Conservation (phyloP, 129 eudicot species). For the Flaveria robusta region DNA sequence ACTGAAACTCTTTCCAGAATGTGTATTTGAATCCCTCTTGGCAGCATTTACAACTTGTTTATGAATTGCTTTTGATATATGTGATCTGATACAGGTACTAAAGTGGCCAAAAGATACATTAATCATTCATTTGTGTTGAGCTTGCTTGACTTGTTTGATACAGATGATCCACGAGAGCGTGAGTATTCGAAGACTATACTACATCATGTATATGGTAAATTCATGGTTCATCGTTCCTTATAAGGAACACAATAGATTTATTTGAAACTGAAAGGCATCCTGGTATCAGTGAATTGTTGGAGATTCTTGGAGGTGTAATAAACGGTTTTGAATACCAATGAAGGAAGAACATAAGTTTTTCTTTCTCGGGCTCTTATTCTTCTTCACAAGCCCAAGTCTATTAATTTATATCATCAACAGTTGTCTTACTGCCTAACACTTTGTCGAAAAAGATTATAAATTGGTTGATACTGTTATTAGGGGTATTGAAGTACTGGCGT, state of each 20-base stretch:
- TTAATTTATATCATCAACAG: conserved; percentile 59
- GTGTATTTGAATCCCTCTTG: conserved; percentile 57
- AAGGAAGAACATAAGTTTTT: conserved; percentile 69
- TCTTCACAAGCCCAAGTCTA: conserved; percentile 62
- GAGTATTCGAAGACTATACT: conserved; percentile 67
- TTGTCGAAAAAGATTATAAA: conserved; percentile 61
- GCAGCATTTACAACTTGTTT: conserved; percentile 67
- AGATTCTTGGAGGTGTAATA: conserved; percentile 69
- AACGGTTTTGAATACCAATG: conserved; percentile 74
- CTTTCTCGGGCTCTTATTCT: conserved; percentile 64
- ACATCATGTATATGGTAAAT: conserved; percentile 61
- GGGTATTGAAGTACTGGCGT: conserved; percentile 70
- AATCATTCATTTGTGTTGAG: conserved; percentile 61
- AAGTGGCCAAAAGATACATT: conserved; percentile 51
- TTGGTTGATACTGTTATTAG: conserved; percentile 60
- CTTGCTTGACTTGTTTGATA: conserved; percentile 58
- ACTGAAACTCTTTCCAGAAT: conserved; percentile 45
- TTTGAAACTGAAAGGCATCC: conserved; percentile 68
- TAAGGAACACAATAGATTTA: conserved; percentile 65
- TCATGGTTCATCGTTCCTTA: conserved; percentile 72
- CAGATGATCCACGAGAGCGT: conserved; percentile 61
- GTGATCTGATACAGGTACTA: conserved; percentile 63
- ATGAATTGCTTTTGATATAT: conserved; percentile 57
- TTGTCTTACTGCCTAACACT: conserved; percentile 60
- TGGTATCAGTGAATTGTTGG: conserved; percentile 62